These are phyloP conservation scores for Cornus controversa DNA, from an alignment of 148 eudicot species.

Conservation along the genomic window DNA sequence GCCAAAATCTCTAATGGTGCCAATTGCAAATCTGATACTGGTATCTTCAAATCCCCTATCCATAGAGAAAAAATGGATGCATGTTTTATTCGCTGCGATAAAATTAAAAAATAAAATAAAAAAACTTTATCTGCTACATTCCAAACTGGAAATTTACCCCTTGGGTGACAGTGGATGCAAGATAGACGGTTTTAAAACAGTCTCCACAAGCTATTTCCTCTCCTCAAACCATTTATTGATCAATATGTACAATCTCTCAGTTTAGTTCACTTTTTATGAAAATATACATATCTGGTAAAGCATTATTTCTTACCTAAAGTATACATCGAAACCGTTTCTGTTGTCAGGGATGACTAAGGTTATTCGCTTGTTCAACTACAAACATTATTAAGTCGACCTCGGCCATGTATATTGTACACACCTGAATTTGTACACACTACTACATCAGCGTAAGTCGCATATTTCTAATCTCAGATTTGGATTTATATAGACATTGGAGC, in stretches of 20 bases:
- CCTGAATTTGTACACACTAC: neutral
- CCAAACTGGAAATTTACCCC: no score
- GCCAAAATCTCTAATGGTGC: no score
- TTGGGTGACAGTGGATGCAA: neutral
- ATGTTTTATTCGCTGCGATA: no score
- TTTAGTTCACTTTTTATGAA: neutral
- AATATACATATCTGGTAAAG: neutral
- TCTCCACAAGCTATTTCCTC: neutral
- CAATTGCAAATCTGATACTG: no score
- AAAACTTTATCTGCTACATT: no score
- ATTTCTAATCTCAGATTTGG: constrained; percentile 68
- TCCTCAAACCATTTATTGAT: neutral
- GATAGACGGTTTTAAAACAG: neutral
- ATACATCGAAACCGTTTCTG: neutral
- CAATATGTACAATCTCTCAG: neutral
- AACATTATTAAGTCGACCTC: neutral
- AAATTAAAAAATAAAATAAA: no score
- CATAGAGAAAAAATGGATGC: no score
- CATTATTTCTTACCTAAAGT: neutral
- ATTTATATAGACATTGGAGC: constrained; percentile 63
- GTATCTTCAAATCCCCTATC: no score
- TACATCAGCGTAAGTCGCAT: constrained; percentile 49
- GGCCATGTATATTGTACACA: neutral
- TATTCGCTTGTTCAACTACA: neutral
- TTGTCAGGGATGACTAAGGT: neutral